Conservation (phyloP, 2,329 filamentous ascomycete species). For the Paecilomyces niveus region DNA sequence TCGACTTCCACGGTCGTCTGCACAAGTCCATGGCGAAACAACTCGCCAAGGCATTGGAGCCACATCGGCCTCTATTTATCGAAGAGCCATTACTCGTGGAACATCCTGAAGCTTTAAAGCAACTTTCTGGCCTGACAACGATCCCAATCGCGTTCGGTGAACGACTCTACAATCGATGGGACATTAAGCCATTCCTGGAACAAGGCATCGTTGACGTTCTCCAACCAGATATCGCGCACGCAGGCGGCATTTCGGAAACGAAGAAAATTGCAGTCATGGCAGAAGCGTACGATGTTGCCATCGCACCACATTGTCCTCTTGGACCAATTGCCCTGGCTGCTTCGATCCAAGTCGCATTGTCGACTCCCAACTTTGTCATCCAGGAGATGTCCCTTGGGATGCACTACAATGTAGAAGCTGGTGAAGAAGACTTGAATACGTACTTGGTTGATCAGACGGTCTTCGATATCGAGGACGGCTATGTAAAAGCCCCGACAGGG, state of each 20-base stretch:
- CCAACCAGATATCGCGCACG: constrained; percentile 66
- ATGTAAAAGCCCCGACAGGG: constrained; percentile 54
- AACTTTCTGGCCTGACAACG: constrained; percentile 49
- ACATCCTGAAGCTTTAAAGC: constrained; percentile 59
- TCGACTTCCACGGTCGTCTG: constrained; percentile 72
- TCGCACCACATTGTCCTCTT: constrained; percentile 67
- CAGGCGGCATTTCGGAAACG: constrained; percentile 66
- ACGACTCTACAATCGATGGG: constrained; percentile 65
- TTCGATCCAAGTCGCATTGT: constrained; percentile 58
- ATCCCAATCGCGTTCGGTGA: constrained; percentile 67
- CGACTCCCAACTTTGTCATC: constrained; percentile 60
- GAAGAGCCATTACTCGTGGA: constrained; percentile 68
- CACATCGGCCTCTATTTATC: constrained; percentile 65
- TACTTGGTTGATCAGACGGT: constrained; percentile 60
- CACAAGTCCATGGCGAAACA: constrained; percentile 77
- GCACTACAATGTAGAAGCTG: constrained; percentile 63
- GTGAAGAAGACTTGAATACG: constrained; percentile 55
- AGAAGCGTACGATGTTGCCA: constrained; percentile 65
- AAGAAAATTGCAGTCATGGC: constrained; percentile 63
- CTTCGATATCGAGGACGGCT: constrained; percentile 61
- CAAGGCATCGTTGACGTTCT: constrained; percentile 62
- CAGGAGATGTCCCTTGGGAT: constrained; percentile 75
- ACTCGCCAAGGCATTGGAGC: constrained; percentile 59
- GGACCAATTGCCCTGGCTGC: constrained; percentile 68
- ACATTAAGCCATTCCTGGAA: constrained; percentile 65